Conservation (phyloP, 2,329 filamentous ascomycete genomes). For the Colletotrichum abscissum region DNA sequence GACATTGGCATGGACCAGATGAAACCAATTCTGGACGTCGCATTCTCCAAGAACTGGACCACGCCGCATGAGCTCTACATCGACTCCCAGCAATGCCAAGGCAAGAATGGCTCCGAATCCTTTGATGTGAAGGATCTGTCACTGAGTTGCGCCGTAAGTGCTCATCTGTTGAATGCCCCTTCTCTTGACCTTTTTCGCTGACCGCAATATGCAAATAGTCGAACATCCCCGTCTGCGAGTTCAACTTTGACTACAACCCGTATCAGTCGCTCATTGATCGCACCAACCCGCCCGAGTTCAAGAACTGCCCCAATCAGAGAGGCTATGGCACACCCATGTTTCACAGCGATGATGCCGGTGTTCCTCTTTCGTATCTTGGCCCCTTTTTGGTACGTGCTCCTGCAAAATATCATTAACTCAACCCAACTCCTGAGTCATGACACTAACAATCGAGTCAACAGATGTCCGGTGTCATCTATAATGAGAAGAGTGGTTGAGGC, state of each 20-base stretch:
- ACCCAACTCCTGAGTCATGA: not conserved
- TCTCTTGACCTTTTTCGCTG: not conserved
- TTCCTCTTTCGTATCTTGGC: constrained; percentile 16
- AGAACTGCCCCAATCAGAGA: constrained; percentile 7
- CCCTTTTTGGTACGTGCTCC: constrained; percentile 8
- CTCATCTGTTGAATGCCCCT: rapidly evolving
- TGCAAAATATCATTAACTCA: not conserved
- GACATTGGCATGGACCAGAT: constrained; percentile 25
- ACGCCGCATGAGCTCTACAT: constrained; percentile 17
- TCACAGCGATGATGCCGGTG: not conserved
- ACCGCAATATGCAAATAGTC: not conserved
- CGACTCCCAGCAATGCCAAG: constrained; percentile 11
- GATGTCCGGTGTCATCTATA: not conserved
- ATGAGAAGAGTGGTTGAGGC: not conserved
- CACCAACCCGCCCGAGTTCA: not conserved
- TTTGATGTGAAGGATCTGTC: not conserved
- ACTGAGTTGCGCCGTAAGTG: constrained; percentile 9
- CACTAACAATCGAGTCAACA: not conserved
- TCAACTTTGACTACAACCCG: constrained; percentile 20
- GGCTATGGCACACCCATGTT: not conserved
- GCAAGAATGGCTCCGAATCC: not conserved
- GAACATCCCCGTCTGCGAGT: constrained; percentile 20
- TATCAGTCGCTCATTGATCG: not conserved
- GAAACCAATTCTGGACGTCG: not conserved
- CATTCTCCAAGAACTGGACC: constrained; percentile 23